A percentile compares a stretch with the other conserved stretches of the same genome.
phyloP scores from a whole-genome alignment of 176 grass and related monocot genomes.

The Thalia dealbata region DNA sequence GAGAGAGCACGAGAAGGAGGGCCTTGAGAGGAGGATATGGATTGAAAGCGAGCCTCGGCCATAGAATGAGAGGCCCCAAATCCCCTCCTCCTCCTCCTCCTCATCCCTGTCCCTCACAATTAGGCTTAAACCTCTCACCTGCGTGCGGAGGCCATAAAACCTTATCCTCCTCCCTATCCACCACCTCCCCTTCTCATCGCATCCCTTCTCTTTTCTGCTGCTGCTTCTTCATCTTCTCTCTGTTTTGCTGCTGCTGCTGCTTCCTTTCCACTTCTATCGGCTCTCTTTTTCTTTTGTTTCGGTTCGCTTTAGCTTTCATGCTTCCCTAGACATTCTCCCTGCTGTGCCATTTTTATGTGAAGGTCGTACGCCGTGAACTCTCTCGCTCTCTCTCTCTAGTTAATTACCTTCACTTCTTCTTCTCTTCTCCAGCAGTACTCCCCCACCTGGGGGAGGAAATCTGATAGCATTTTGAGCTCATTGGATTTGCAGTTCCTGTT shows the following conservation, averaged over 20 bases:
- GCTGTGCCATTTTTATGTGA: neutral
- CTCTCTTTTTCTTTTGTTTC: neutral
- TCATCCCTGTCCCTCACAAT: neutral
- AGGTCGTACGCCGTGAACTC: neutral
- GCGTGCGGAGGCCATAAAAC: slow-evolving; percentile 17
- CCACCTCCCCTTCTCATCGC: slow-evolving; percentile 16
- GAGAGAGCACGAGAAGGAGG: slow-evolving; percentile 11
- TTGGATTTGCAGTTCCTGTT: neutral
- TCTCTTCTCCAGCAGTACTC: neutral
- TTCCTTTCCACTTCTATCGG: neutral
- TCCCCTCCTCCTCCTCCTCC: slow-evolving; percentile 4
- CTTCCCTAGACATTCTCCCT: neutral
- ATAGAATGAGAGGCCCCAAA: slow-evolving; percentile 36
- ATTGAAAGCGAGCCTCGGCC: slow-evolving; percentile 21
- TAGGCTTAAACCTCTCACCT: slow-evolving; percentile 5
- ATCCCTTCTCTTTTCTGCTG: slow-evolving; percentile 9
- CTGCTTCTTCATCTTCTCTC: neutral
- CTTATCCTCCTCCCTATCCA: slow-evolving; percentile 33
- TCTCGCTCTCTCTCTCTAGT: neutral
- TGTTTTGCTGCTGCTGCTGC: neutral
- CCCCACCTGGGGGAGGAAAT: neutral
- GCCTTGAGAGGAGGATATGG: slow-evolving; percentile 8
- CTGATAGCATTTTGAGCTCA: neutral
- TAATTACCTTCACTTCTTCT: neutral
- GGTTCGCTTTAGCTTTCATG: neutral